A percentile compares a stretch with the other conserved stretches of the same genome.
phyloP scores from a whole-genome alignment of 306 rosid species.

The Begonia masoniana region DNA sequence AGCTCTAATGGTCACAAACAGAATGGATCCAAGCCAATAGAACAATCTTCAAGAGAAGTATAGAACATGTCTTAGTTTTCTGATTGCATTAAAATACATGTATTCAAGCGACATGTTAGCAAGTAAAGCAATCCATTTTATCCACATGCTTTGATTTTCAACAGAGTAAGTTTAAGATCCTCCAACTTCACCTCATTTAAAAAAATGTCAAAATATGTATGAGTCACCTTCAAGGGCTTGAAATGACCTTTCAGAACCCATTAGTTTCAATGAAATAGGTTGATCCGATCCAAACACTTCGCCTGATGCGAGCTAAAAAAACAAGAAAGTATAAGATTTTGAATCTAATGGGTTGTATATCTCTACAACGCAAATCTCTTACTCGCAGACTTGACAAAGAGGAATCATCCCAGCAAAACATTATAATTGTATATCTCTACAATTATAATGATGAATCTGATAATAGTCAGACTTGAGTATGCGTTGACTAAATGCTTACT shows the following conservation, averaged over 20 bases:
- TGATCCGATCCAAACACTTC: conserved; percentile 92
- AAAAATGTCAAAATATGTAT: not conserved
- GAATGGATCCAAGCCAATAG: not conserved
- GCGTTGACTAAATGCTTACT: conserved; percentile 25
- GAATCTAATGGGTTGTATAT: too few relatives aligned
- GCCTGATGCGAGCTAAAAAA: conserved; percentile 77
- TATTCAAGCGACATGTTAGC: too few relatives aligned
- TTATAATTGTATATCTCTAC: too few relatives aligned
- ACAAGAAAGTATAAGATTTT: conserved; percentile 20
- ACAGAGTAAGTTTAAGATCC: too few relatives aligned
- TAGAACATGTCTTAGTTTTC: too few relatives aligned
- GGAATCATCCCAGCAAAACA: too few relatives aligned
- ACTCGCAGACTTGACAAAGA: not conserved
- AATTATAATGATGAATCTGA: not conserved
- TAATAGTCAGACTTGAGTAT: conserved; percentile 1
- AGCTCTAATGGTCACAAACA: not conserved
- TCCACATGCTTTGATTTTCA: too few relatives aligned
- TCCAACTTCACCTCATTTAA: not conserved
- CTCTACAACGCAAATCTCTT: too few relatives aligned
- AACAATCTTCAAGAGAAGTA: not conserved
- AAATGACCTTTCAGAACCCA: conserved; percentile 86
- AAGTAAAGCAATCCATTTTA: too few relatives aligned
- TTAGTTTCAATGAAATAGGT: conserved; percentile 75
- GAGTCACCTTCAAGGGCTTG: conserved; percentile 88
- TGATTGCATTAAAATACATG: too few relatives aligned